Base-by-base conservation (phyloP, 2,329 filamentous ascomycete species). In the Pseudogymnoascus sp. region DNA sequence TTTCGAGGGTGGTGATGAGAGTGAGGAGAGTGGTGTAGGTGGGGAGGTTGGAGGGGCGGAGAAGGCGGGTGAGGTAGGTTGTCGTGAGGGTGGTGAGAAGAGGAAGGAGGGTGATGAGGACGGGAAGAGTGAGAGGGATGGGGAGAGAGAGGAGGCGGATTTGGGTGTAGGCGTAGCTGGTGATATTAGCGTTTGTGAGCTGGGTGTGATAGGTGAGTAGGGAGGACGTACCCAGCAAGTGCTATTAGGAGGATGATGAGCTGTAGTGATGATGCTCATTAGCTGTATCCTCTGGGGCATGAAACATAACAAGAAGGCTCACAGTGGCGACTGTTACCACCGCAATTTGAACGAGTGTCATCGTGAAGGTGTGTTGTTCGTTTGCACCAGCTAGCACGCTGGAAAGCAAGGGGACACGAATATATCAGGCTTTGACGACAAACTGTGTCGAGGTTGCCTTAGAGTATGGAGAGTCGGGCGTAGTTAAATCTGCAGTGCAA, bases 1-100 rank as follows among this genome's bases (percentile, higher is more conserved):
- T 73, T 61, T 73, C 72, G 65, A 72, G 72, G n/a, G 73, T 68
- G 14, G 73, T 64, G 42, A 72, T 70, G 42, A 73, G 69, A 16
- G 69, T 68, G 40, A 73, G 66, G 28, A 74, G 65, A 28, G 67
- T 70, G 46, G 72, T 66, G 4, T 72, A 66, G 4, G 71, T n/a
- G 3, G 36, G 59, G 2, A 38, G 38, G 5, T 42, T 60, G 18
- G 59, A 25, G 3, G 59, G 34, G n/a, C 34, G 34, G 34, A 44
- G 59, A 5, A 60, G 59, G 31, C 59, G 59, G 8, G 59, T n/a
- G 59, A 31, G 18, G 59, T 38, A 34, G n/a, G 50, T 34, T 25
- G 67, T 68, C 4, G 71, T 70, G n/a, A 72, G 61, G 21, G 67
- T 69, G 4, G 70, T 70, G 28, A 71, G 68, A 25, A 73, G 36